Base-by-base conservation (phyloP, 352 stramenopile species). In the Peronosclerospora sorghi region DNA sequence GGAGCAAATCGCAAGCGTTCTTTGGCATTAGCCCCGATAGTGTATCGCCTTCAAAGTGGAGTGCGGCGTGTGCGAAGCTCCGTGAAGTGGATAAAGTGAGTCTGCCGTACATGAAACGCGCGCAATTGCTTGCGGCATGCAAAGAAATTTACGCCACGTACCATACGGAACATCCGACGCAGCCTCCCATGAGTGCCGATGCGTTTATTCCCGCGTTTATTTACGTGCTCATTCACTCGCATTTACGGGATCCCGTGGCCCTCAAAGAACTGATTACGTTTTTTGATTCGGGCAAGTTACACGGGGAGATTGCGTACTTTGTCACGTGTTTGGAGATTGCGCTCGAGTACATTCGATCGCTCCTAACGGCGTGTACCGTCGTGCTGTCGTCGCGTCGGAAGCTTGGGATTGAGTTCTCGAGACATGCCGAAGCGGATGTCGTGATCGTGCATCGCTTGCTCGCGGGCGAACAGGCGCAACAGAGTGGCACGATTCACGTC, bases 171-270 rank as follows among this genome's bases (percentile, higher is more conserved):
- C 77, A 90, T 28, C 71, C 73, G 2, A 65, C 41, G 1, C 77
- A 84, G 29, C 32, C 73, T n/a, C 76, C 78, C 15, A 90, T 93
- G 77, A 89, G 63, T 29, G 80, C 77, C 13, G 80, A 93, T 47
- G 75, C 85, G 9, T 93, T 93, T 29, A 90, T 93, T 23, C 80
- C 80, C 7, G 78, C 73, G 2, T 93, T 93, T 56, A 93, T 93
- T 41, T 93, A 81, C 62, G 75, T 90, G 43, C 59, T 93, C 1
- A 79, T 93, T 38, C 77, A 90, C 53, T 76, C 77, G 17, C 52
- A 56, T 9, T 34, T 93, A 19, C 67, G 66, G 12, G 71, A 93
- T 47, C 71, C 80, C 0, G 61, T 90, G 18, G 61, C 72, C 24
- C 49, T 90, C 8, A 87, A 86, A 40, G 77, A 90, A 45, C 51